phyloP scores from a whole-genome alignment of 2,329 filamentous ascomycete genomes.

The Trichoderma afroharzianum region DNA sequence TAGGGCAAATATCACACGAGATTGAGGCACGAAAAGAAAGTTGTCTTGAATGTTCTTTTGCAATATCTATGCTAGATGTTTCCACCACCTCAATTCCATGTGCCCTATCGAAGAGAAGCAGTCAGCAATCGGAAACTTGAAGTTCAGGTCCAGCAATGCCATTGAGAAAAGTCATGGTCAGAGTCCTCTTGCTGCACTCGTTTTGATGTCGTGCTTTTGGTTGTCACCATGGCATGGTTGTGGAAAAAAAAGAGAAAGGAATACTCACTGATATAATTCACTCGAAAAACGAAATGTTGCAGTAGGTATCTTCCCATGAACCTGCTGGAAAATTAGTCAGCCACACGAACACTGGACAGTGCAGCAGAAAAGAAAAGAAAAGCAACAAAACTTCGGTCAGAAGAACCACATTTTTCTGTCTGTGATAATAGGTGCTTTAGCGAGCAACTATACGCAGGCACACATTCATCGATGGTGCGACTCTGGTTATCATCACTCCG shows the following conservation, averaged over 20 bases:
- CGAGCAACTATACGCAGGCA: not conserved
- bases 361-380: not conserved
- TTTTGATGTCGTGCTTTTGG: not conserved
- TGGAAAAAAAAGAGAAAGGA: not conserved
- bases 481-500: not conserved
- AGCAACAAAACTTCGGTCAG: not conserved
- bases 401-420: not conserved
- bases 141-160: not conserved
- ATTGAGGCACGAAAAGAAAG: not conserved
- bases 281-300: not conserved
- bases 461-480: not conserved
- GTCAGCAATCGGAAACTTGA: not conserved
- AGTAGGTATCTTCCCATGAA: not conserved
- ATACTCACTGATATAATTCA: not conserved
- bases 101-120: not conserved
- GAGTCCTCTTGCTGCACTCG: not conserved
- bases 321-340: not conserved
- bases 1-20: not conserved
- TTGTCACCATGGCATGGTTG: not conserved
- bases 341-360: not conserved
- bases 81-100: not conserved
- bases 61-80: not conserved
- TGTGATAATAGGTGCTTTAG: not conserved
- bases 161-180: not conserved
- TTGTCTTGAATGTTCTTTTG: not conserved